phyloP scores from a whole-genome alignment of 2,329 filamentous ascomycete genomes.

The Penicillium hesseltinei region DNA sequence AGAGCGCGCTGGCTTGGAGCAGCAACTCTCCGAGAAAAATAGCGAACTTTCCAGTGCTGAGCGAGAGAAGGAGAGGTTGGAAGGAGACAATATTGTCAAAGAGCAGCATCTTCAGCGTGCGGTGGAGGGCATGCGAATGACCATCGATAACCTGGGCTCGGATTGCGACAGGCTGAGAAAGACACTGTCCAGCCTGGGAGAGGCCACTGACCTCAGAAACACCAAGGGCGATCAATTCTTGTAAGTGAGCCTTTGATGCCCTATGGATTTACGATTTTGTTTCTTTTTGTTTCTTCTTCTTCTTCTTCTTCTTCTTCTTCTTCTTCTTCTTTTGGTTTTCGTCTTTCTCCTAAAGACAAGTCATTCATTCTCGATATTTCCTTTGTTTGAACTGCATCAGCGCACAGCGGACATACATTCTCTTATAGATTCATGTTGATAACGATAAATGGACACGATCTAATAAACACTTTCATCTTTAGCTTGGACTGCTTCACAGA shows the following conservation, averaged over 20 bases:
- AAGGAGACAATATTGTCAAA: conserved; percentile 47
- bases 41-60: conserved; percentile 44
- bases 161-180: conserved; percentile 53
- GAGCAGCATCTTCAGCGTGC: conserved; percentile 47
- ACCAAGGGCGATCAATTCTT: conserved; percentile 51
- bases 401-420: conserved; percentile 4
- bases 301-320: conserved; percentile 19
- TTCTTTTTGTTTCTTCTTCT: conserved; percentile 3
- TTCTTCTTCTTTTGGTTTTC: conserved; percentile 17
- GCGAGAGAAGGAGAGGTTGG: conserved; percentile 44
- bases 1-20: conserved; percentile 32
- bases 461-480: conserved; percentile 38
- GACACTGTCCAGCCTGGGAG: conserved; percentile 50
- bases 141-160: conserved; percentile 51
- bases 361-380: conserved; percentile 19
- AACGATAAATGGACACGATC: conserved; percentile 42
- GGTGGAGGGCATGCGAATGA: conserved; percentile 45
- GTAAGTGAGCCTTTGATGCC: conserved; percentile 42
- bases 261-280: conserved; percentile 22
- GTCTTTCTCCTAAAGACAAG: conserved; percentile 18
- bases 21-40: conserved; percentile 43
- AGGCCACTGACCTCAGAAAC: conserved; percentile 52
- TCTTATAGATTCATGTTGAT: conserved; percentile 32
- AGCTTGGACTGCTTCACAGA: conserved; percentile 54
- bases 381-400: conserved; percentile 13